Evolutionary conservation across 441 rosid genomes (phyloP).

Genomic region (Rhodomyrtus psidioides): DNA sequence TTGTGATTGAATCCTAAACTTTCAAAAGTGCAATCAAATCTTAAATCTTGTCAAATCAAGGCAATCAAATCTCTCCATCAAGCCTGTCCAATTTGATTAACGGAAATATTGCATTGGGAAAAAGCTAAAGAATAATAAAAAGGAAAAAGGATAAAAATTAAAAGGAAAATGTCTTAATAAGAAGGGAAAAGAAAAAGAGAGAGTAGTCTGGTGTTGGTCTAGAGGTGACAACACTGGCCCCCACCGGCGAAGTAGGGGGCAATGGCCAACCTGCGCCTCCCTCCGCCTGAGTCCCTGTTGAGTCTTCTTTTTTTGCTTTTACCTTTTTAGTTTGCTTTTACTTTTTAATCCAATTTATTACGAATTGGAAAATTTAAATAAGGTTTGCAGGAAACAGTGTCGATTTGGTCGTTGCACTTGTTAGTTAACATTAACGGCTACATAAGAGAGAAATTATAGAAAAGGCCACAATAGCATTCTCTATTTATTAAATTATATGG

Average conservation of each 20-base stretch:
- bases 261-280: neutral
- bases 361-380: neutral
- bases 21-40: neutral
- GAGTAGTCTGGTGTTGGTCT: neutral
- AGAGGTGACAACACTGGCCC: neutral
- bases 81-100: neutral
- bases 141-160: neutral
- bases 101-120: neutral
- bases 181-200: neutral
- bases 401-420: neutral
- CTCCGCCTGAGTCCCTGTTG: neutral
- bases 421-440: neutral
- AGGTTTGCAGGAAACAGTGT: neutral
- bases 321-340: neutral
- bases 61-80: neutral
- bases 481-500: neutral
- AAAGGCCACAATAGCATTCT: neutral
- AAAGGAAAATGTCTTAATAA: neutral
- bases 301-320: neutral
- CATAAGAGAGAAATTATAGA: neutral
- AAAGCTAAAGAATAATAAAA: neutral
- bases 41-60: neutral
- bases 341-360: neutral
- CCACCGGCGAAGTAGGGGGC: neutral
- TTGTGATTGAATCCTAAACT: neutral